Percentiles rank a stretch among this genome's conserved stretches.
Conservation (phyloP, 169 alveolate genomes). For the Cyclospora cayetanensis region DNA sequence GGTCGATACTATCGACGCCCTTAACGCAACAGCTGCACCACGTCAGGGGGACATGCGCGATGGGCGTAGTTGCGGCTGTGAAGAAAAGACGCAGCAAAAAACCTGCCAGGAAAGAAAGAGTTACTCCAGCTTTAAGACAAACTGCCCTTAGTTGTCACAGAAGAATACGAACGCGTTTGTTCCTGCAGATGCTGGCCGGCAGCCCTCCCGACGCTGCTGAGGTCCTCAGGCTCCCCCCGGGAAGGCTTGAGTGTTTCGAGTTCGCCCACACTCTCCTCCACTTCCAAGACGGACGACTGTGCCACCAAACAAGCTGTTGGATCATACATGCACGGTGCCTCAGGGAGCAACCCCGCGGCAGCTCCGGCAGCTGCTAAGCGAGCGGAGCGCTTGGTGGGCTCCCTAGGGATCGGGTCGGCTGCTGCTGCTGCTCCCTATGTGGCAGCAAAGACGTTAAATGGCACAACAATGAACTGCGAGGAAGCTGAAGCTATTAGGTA, state of each 20-base stretch:
- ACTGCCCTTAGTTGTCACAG: conserved; percentile 35
- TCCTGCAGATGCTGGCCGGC: conserved; percentile 29
- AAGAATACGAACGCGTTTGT: conserved; percentile 58
- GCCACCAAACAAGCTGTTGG: conserved; percentile 47
- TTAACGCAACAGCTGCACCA: conserved; percentile 55
- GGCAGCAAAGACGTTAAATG: conserved; percentile 64
- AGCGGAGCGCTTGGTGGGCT: conserved; percentile 69
- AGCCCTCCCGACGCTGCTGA: conserved; percentile 43
- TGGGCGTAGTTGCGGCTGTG: conserved; percentile 14
- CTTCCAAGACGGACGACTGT: conserved; percentile 54
- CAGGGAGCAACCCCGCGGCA: conserved; percentile 69
- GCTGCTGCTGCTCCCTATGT: conserved; percentile 70
- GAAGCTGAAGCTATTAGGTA: conserved; percentile 69
- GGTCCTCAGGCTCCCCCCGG: conserved; percentile 57
- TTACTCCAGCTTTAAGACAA: conserved; percentile 8
- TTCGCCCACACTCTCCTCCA: conserved; percentile 59
- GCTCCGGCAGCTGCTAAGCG: conserved; percentile 63
- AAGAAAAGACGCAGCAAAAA: conserved; percentile 59
- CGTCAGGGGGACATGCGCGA: conserved; percentile 60
- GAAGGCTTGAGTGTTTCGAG: conserved; percentile 54
- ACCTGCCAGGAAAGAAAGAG: conserved; percentile 56
- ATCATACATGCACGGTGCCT: conserved; percentile 67
- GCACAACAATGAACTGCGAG: conserved; percentile 67
- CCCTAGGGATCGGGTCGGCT: conserved; percentile 67
- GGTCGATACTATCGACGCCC: conserved; percentile 54